These are phyloP conservation scores for Phaeoacremonium minimum DNA, from an alignment of 2,329 filamentous ascomycete species.

Conservation along the genomic window DNA sequence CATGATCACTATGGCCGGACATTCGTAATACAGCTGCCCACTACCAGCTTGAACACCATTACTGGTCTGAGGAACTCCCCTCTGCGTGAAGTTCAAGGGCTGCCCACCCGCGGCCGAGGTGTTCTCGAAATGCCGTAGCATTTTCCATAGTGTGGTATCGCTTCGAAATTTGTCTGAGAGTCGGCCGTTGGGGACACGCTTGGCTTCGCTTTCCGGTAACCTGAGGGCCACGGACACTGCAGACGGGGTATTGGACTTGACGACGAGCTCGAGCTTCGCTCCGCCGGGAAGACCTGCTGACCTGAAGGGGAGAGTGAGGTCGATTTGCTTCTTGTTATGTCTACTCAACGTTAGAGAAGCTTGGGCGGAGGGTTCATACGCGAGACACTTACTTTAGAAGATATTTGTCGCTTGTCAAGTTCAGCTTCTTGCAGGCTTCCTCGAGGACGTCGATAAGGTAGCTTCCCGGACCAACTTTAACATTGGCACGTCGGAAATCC, in stretches of 20 bases:
- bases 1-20: conserved; percentile 79
- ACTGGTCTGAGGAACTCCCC: conserved; percentile 64
- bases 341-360: no score
- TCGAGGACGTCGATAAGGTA: conserved; percentile 81
- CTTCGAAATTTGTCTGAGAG: conserved; percentile 83
- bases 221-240: conserved; percentile 87
- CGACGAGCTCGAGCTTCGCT: conserved; percentile 88
- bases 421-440: conserved; percentile 82
- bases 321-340: conserved; percentile 78
- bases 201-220: conserved; percentile 67
- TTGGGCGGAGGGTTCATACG: no score
- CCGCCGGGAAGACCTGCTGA: conserved; percentile 78
- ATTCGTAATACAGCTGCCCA: conserved; percentile 83
- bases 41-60: conserved; percentile 50
- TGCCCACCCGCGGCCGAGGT: conserved; percentile 56
- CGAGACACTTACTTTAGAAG: conserved; percentile 64
- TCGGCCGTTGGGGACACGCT: conserved; percentile 58
- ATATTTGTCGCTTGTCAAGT: conserved; percentile 67
- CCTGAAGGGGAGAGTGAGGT: conserved; percentile 80
- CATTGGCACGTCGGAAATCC: conserved; percentile 68
- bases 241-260: conserved; percentile 78
- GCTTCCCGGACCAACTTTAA: conserved; percentile 80
- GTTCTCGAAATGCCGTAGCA: conserved; percentile 86
- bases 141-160: conserved; percentile 82
- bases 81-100: conserved; percentile 76